Percentiles rank a stretch among this genome's conserved stretches.
These are phyloP conservation scores for Hanseniaspora nectarophila DNA, from an alignment of 805 yeast genomes.

Conservation along the genomic window DNA sequence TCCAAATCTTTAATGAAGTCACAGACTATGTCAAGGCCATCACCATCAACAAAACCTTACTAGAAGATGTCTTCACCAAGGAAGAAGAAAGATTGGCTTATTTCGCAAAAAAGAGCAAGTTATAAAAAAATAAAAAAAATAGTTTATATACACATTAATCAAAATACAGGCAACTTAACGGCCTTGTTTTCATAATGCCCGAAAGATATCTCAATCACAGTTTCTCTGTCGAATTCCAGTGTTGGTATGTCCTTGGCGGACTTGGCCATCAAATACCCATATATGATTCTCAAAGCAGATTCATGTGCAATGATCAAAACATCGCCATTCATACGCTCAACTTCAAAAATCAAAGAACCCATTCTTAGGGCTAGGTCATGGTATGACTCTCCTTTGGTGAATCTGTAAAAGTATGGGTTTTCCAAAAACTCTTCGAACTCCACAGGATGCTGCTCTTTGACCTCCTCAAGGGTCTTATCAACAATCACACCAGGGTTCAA, in stretches of 20 bases:
- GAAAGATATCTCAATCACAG: constrained; percentile 75
- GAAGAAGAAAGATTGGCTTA: constrained; percentile 14
- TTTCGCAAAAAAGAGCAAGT: background rate
- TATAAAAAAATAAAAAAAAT: background rate
- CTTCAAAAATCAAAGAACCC: constrained; percentile 84
- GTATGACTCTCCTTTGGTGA: constrained; percentile 84
- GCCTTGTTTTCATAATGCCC: constrained; percentile 74
- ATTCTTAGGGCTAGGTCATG: constrained; percentile 91
- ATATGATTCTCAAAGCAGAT: constrained; percentile 73
- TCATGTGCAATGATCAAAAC: constrained; percentile 88
- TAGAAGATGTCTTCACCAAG: constrained; percentile 22
- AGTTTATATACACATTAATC: background rate
- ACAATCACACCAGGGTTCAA: constrained; percentile 83
- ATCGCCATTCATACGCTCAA: constrained; percentile 85
- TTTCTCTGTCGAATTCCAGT: constrained; percentile 65
- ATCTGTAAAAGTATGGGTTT: constrained; percentile 90
- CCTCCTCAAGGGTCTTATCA: constrained; percentile 49
- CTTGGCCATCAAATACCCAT: constrained; percentile 90
- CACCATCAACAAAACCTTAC: constrained; percentile 28
- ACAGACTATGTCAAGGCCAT: constrained; percentile 42
- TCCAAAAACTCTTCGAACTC: constrained; percentile 53
- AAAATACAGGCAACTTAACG: constrained; percentile 34
- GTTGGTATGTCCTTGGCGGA: constrained; percentile 76
- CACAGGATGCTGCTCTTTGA: constrained; percentile 48
- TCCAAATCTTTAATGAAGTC: constrained; percentile 48